Evolutionary conservation across 163 green algal species (phyloP).

Genomic region (Chlorella variabilis): DNA sequence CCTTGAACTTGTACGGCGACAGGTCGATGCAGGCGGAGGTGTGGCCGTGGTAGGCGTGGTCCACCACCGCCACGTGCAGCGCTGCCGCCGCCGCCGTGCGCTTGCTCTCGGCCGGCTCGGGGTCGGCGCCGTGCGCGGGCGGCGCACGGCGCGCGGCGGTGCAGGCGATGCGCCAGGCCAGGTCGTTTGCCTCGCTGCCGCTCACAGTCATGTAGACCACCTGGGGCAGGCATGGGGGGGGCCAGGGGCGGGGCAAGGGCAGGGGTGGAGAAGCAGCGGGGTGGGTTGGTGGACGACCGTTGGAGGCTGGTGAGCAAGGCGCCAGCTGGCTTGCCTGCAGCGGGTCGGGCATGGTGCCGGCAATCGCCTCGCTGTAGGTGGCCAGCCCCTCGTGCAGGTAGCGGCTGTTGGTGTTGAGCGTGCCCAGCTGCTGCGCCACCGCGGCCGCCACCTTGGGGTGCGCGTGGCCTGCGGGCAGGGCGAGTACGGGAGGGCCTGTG

Average conservation of each 20-base stretch:
- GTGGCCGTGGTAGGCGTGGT: conserved; percentile 84
- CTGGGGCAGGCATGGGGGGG: background rate
- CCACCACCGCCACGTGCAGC: conserved; percentile 70
- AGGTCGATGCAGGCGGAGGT: conserved; percentile 55
- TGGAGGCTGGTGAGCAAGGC: no score
- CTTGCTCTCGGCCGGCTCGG: background rate
- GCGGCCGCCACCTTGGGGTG: conserved; percentile 63
- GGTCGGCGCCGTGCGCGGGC: background rate
- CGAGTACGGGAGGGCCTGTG: no score
- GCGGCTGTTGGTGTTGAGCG: conserved; percentile 85
- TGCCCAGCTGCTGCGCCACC: conserved; percentile 65
- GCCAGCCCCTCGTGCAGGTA: conserved; percentile 74
- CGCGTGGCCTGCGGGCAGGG: background rate
- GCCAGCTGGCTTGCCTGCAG: conserved; percentile 64
- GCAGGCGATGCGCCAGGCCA: conserved; percentile 79
- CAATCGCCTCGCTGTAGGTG: conserved; percentile 59
- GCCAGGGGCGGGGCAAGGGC: background rate
- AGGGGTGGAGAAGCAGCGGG: background rate
- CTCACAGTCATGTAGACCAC: conserved; percentile 75
- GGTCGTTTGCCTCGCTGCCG: conserved; percentile 90
- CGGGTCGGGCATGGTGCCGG: conserved; percentile 57
- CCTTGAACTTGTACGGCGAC: conserved; percentile 68
- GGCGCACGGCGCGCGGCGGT: background rate
- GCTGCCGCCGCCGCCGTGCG: background rate
- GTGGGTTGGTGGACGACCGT: no score